Percentiles rank a stretch among this genome's conserved stretches.
Evolutionary conservation across 805 yeast species (phyloP).

Genomic region (Saccharomycopsis fodiens): DNA sequence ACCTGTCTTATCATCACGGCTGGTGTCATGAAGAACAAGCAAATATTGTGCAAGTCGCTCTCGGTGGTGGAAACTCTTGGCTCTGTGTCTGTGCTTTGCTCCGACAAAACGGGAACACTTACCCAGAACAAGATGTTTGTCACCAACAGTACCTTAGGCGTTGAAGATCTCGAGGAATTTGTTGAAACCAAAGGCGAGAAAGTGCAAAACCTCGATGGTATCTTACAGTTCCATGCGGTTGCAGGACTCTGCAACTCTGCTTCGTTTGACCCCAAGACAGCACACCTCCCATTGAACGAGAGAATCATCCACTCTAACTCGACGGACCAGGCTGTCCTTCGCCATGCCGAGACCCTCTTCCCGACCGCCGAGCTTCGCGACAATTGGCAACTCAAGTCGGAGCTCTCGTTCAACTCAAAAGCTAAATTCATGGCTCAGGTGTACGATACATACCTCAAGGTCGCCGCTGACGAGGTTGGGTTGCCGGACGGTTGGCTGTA

Average conservation of each 20-base stretch:
- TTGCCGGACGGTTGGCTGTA: constrained; percentile 10
- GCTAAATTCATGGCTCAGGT: constrained; percentile 36
- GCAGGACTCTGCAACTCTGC: constrained; percentile 33
- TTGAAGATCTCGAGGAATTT: constrained; percentile 9
- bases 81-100: constrained; percentile 39
- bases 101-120: constrained; percentile 39
- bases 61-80: constrained; percentile 51
- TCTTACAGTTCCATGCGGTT: constrained; percentile 25
- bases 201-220: constrained; percentile 18
- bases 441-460: constrained; percentile 13
- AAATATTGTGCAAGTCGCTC: constrained; percentile 39
- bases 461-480: constrained; percentile 10
- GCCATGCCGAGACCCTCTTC: constrained; percentile 28
- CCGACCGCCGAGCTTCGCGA: constrained; percentile 16
- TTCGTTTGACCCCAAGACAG: constrained; percentile 7
- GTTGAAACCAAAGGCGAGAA: background rate
- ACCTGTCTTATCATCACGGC: constrained; percentile 44
- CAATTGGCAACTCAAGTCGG: constrained; percentile 26
- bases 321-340: constrained; percentile 38
- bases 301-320: constrained; percentile 37
- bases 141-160: constrained; percentile 22
- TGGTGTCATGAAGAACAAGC: constrained; percentile 35
- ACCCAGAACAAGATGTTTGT: constrained; percentile 45
- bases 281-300: constrained; percentile 20
- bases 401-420: constrained; percentile 38